These are phyloP conservation scores for Lactarius quietus DNA, from an alignment of 768 basidiomycete species.

Conservation along the genomic window DNA sequence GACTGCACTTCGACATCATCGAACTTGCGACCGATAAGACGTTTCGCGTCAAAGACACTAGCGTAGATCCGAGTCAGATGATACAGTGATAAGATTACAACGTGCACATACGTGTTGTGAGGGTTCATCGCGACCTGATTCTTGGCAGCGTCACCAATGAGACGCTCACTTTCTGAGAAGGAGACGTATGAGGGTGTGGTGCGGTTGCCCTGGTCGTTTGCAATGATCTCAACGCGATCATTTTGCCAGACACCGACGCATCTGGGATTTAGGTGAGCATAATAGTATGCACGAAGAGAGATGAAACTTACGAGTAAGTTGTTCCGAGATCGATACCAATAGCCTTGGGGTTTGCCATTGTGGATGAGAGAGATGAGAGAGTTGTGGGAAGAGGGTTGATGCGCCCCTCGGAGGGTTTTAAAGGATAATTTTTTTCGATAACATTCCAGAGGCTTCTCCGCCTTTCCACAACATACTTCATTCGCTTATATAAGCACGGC, in stretches of 20 bases:
- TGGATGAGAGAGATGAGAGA: slow-evolving; percentile 24
- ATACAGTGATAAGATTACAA: not conserved
- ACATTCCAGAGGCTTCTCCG: slow-evolving; percentile 32
- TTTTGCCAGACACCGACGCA: slow-evolving; percentile 99
- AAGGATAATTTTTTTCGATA: slow-evolving; percentile 30
- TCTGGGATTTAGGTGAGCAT: slow-evolving; percentile 38
- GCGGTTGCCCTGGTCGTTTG: slow-evolving; percentile 92
- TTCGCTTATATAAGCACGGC: slow-evolving; percentile 16
- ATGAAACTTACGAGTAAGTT: slow-evolving; percentile 75
- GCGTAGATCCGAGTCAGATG: slow-evolving; percentile 27
- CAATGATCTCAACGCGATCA: slow-evolving; percentile 98
- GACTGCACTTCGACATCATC: slow-evolving; percentile 80
- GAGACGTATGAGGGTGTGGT: slow-evolving; percentile 96
- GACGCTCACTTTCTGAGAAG: slow-evolving; percentile 91
- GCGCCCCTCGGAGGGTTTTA: slow-evolving; percentile 18
- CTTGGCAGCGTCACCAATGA: slow-evolving; percentile 99
- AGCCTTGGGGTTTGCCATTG: slow-evolving; percentile 51
- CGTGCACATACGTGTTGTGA: slow-evolving; percentile 63
- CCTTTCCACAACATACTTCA: slow-evolving; percentile 22
- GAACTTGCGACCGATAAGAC: slow-evolving; percentile 93
- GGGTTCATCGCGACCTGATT: slow-evolving; percentile 99
- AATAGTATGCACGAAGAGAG: not conserved
- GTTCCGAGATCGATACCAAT: slow-evolving; percentile 91
- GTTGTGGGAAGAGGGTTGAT: slow-evolving; percentile 18
- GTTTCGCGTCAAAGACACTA: slow-evolving; percentile 97